phyloP scores from a whole-genome alignment of 1,139 yeast genomes.

The Lodderomyces beijingensis region DNA sequence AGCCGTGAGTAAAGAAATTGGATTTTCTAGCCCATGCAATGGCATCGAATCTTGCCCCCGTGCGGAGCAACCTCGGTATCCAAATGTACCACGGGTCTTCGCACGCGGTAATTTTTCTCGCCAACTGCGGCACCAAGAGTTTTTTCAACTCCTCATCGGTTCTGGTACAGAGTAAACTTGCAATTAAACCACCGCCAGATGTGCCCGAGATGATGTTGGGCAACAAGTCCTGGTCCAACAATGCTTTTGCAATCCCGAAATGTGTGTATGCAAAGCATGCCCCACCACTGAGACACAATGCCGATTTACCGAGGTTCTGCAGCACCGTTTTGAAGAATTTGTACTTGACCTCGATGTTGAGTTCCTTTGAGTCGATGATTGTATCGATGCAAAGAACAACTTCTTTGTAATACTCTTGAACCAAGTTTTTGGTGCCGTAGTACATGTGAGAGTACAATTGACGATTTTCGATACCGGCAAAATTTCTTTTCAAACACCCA shows the following conservation, averaged over 20 bases:
- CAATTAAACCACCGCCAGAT: constrained; percentile 80
- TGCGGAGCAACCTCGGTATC: constrained; percentile 61
- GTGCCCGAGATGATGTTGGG: constrained; percentile 76
- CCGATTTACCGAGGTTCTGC: constrained; percentile 69
- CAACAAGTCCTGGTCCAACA: constrained; percentile 59
- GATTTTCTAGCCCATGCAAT: constrained; percentile 69
- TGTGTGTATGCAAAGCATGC: constrained; percentile 78
- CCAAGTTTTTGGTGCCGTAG: constrained; percentile 66
- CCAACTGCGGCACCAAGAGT: constrained; percentile 58
- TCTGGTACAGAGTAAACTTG: constrained; percentile 68
- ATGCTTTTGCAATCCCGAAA: constrained; percentile 71
- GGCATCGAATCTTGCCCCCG: constrained; percentile 79
- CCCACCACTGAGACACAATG: constrained; percentile 74
- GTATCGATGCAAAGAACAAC: constrained; percentile 46
- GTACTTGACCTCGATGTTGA: constrained; percentile 41
- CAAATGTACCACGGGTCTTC: constrained; percentile 61
- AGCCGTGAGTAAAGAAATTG: constrained; percentile 68
- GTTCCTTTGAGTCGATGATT: constrained; percentile 34
- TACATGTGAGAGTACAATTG: constrained; percentile 69
- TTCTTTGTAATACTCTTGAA: constrained; percentile 52
- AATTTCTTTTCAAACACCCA: constrained; percentile 66
- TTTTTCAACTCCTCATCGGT: constrained; percentile 61
- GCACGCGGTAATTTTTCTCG: constrained; percentile 67
- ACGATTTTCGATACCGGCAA: constrained; percentile 76
- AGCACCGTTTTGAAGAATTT: constrained; percentile 55